These are phyloP conservation scores for Arachnomyces sp. DNA, from an alignment of 2,329 filamentous ascomycete genomes.

Conservation along the genomic window DNA sequence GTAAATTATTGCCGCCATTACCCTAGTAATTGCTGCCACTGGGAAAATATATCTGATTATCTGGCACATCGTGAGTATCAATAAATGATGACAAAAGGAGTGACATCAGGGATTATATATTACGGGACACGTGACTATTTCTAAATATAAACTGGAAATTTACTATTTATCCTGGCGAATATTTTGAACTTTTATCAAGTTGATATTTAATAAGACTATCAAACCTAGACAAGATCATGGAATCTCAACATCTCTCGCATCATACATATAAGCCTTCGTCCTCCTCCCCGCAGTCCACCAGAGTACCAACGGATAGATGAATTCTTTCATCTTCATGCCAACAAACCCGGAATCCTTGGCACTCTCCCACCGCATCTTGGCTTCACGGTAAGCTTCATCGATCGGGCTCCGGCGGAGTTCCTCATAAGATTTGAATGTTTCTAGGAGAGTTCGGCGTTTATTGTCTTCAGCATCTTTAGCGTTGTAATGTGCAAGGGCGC, in stretches of 20 bases:
- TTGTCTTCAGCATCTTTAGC: too few relatives aligned
- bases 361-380: slow-evolving; percentile 6
- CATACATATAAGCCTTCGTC: slow-evolving; percentile 2
- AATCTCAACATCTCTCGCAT: slow-evolving; percentile 1
- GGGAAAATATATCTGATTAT: too few relatives aligned
- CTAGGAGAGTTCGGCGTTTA: neutral
- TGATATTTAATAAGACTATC: too few relatives aligned
- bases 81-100: slow-evolving; percentile 2
- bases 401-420: slow-evolving; percentile 3
- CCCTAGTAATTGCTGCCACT: too few relatives aligned
- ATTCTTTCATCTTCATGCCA: slow-evolving; percentile 6
- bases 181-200: too few relatives aligned
- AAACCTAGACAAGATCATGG: neutral
- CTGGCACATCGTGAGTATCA: neutral
- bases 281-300: slow-evolving; percentile 3
- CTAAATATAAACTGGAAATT: too few relatives aligned
- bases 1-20: too few relatives aligned
- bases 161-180: too few relatives aligned
- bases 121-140: too few relatives aligned
- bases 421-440: slow-evolving; percentile 5
- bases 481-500: slow-evolving; percentile 27
- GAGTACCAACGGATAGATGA: slow-evolving; percentile 3
- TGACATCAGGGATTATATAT: too few relatives aligned
- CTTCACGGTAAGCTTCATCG: slow-evolving; percentile 4
- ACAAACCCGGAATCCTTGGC: slow-evolving; percentile 5